phyloP scores from a whole-genome alignment of 192 early-diverging fungal species.

The Phycomyces blakesleeanus region DNA sequence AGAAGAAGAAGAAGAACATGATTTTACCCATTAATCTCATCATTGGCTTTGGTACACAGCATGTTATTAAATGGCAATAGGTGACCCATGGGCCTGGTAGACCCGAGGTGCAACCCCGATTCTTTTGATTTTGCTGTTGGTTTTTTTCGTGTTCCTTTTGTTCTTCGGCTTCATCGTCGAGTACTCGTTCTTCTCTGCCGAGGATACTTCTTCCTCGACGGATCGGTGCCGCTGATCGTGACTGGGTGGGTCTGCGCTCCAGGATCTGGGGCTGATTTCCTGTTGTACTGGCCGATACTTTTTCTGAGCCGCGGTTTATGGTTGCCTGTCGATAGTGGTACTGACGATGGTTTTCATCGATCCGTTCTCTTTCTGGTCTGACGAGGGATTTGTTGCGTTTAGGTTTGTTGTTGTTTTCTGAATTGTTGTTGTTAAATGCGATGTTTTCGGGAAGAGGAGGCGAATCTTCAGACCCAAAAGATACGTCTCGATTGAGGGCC shows the following conservation, averaged over 20 bases:
- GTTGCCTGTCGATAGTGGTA: conserved; percentile 42
- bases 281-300: conserved; percentile 18
- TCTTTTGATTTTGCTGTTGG: too few relatives aligned
- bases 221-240: conserved; percentile 29
- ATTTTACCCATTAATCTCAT: conserved; percentile 34
- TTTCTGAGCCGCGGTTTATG: conserved; percentile 26
- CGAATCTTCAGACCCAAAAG: not conserved
- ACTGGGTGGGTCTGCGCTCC: conserved; percentile 7
- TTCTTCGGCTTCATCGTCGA: conserved; percentile 2
- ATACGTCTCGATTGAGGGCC: not conserved
- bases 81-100: conserved; percentile 39
- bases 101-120: not conserved
- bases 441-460: not conserved
- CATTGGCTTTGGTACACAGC: conserved; percentile 36
- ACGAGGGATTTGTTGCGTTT: conserved; percentile 65
- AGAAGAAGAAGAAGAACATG: too few relatives aligned
- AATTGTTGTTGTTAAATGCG: not conserved
- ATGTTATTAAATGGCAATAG: conserved; percentile 43
- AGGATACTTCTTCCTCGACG: conserved; percentile 40
- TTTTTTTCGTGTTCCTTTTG: not conserved
- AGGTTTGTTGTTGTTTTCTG: conserved; percentile 10
- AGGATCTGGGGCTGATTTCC: conserved; percentile 16
- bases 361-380: conserved; percentile 61
- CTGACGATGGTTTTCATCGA: conserved; percentile 43
- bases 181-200: conserved; percentile 34